These are phyloP conservation scores for Mucor ambiguus DNA, from an alignment of 371 early-diverging fungal genomes.

Conservation along the genomic window DNA sequence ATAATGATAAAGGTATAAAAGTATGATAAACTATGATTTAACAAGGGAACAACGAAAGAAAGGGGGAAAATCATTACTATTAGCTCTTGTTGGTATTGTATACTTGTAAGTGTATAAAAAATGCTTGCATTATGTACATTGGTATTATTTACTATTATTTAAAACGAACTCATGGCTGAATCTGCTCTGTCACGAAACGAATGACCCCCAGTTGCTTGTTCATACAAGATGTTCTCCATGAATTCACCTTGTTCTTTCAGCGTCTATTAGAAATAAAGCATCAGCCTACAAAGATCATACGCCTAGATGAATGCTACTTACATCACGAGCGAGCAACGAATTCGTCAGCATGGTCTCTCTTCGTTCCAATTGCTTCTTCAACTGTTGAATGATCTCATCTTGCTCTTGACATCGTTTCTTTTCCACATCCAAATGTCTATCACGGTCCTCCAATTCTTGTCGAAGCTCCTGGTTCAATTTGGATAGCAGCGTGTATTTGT, in stretches of 20 bases:
- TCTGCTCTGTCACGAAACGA: constrained; percentile 15
- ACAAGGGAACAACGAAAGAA: neutral
- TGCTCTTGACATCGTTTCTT: constrained; percentile 6
- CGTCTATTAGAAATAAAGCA: constrained; percentile 16
- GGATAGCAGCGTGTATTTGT: constrained; percentile 6
- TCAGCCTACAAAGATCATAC: neutral
- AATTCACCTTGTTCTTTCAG: constrained; percentile 42
- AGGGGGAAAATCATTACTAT: neutral
- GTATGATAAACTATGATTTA: neutral
- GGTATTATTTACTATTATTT: constrained; percentile 1
- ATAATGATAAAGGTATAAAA: too few relatives aligned
- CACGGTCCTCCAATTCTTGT: constrained; percentile 23
- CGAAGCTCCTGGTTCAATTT: constrained; percentile 31
- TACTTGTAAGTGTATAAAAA: neutral
- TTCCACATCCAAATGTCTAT: constrained; percentile 2
- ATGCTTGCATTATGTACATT: neutral
- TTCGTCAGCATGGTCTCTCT: constrained; percentile 28
- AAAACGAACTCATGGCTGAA: constrained; percentile 15
- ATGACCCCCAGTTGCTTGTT: constrained; percentile 44
- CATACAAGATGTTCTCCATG: constrained; percentile 42
- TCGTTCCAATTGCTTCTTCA: constrained; percentile 32
- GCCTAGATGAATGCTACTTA: constrained; percentile 16
- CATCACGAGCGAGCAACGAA: constrained; percentile 32
- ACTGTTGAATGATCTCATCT: neutral
- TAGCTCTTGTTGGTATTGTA: neutral